Conservation (phyloP, 73 alveolate species). For the Paramecium sonneborni region DNA sequence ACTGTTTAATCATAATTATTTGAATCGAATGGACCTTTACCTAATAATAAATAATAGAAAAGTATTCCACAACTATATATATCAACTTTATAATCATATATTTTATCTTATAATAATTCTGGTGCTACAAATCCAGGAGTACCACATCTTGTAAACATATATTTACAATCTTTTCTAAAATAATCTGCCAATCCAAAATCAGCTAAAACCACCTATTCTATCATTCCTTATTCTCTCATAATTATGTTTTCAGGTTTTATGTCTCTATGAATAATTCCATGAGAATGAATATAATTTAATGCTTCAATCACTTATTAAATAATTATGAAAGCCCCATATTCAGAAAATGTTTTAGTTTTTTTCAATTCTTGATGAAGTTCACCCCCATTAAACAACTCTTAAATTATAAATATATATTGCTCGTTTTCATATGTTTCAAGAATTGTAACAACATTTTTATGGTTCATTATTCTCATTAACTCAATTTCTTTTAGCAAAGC, state of each 20-base stretch:
- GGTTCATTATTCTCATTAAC: neutral
- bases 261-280: conserved; percentile 86
- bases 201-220: conserved; percentile 73
- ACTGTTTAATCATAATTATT: conserved; percentile 60
- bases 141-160: conserved; percentile 74
- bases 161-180: conserved; percentile 53
- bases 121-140: conserved; percentile 83
- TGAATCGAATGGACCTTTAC: conserved; percentile 70
- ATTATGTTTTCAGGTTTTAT: conserved; percentile 88
- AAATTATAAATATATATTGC: conserved; percentile 67
- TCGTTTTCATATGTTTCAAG: conserved; percentile 72
- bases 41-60: conserved; percentile 68
- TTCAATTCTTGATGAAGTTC: conserved; percentile 69
- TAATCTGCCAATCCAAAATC: conserved; percentile 91
- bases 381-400: conserved; percentile 71
- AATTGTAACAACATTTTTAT: neutral
- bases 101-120: conserved; percentile 70
- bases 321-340: conserved; percentile 45
- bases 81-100: conserved; percentile 75
- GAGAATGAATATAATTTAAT: conserved; percentile 77
- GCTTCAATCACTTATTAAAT: conserved; percentile 63
- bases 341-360: conserved; percentile 1
- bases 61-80: conserved; percentile 77
- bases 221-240: conserved; percentile 69
- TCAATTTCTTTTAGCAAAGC: conserved; percentile 40